Conservation (phyloP, 2,329 filamentous ascomycete species). For the Nectriaceae sp. region DNA sequence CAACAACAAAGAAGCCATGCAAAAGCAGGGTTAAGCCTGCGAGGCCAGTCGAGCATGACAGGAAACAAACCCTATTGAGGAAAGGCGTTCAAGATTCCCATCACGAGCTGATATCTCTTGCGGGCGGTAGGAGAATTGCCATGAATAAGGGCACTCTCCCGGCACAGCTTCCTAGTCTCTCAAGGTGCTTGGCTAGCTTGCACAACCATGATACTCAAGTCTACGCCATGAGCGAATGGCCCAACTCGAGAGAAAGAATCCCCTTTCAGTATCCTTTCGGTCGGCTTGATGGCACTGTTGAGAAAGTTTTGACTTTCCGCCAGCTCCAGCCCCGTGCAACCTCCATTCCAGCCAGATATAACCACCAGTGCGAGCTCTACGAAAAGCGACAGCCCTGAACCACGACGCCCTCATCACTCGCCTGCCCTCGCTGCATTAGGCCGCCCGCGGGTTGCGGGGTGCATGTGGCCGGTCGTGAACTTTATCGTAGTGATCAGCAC, state of each 20-base stretch:
- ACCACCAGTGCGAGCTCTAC: too few species aligned
- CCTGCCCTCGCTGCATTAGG: conserved; percentile 19
- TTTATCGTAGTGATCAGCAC: conserved; percentile 17
- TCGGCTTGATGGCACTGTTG: too few species aligned
- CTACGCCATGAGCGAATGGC: too few species aligned
- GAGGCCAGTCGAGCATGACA: neutral
- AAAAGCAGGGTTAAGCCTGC: neutral
- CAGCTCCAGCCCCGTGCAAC: conserved; percentile 3
- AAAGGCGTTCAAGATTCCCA: neutral
- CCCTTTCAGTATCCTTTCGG: too few species aligned
- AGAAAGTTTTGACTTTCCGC: conserved; percentile 8
- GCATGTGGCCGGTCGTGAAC: conserved; percentile 17
- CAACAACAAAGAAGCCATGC: too few species aligned
- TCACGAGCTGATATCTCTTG: too few species aligned
- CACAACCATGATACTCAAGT: too few species aligned
- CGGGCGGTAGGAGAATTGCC: too few species aligned
- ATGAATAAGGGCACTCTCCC: too few species aligned
- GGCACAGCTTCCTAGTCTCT: too few species aligned
- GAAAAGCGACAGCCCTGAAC: conserved; percentile 5
- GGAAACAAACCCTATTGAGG: neutral
- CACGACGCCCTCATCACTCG: conserved; percentile 2
- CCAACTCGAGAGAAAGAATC: too few species aligned
- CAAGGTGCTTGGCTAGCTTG: too few species aligned
- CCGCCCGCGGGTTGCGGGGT: conserved; percentile 19
- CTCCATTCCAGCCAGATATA: neutral